A percentile compares a stretch with the other conserved stretches of the same genome.
Evolutionary conservation across 2,329 filamentous ascomycete genomes (phyloP).

Genomic region (Pseudonectria foliicola): DNA sequence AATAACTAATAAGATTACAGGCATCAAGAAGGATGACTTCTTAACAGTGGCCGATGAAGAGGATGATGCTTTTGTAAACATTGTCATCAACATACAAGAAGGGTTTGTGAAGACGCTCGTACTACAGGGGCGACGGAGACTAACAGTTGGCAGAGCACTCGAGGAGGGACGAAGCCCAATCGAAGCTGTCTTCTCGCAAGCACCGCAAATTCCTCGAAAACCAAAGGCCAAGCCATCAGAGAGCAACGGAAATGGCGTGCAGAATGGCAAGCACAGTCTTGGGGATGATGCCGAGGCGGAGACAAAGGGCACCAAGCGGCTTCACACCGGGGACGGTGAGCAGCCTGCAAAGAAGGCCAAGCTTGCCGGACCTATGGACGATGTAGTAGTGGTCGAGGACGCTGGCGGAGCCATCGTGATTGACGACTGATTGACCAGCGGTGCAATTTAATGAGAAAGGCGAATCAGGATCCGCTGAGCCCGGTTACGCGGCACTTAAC

Average conservation of each 20-base stretch:
- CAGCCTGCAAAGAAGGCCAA: slow-evolving; percentile 44
- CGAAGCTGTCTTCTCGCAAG: slow-evolving; percentile 36
- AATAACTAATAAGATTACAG: slow-evolving; percentile 28
- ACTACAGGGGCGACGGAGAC: slow-evolving; percentile 5
- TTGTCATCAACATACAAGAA: slow-evolving; percentile 64
- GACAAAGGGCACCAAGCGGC: slow-evolving; percentile 39
- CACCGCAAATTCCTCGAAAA: slow-evolving; percentile 45
- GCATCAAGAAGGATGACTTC: slow-evolving; percentile 66
- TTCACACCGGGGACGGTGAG: slow-evolving; percentile 34
- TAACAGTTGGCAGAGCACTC: slow-evolving; percentile 32
- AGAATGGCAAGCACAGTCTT: slow-evolving; percentile 34
- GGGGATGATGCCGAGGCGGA: slow-evolving; percentile 27
- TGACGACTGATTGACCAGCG: slow-evolving; percentile 40
- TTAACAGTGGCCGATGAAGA: slow-evolving; percentile 82
- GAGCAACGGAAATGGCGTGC: slow-evolving; percentile 32
- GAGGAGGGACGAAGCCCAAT: slow-evolving; percentile 48
- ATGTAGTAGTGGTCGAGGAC: slow-evolving; percentile 44
- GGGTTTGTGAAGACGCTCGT: slow-evolving; percentile 36
- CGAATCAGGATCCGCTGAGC: slow-evolving; percentile 4
- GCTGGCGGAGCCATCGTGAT: slow-evolving; percentile 60
- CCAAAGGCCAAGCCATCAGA: slow-evolving; percentile 33
- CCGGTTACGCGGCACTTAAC: slow-evolving; percentile 55
- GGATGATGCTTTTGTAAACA: slow-evolving; percentile 68
- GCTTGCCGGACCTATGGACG: slow-evolving; percentile 25
- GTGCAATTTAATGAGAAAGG: slow-evolving; percentile 5